These are phyloP conservation scores for Hypericum perforatum DNA, from an alignment of 345 rosid species.

Conservation along the genomic window DNA sequence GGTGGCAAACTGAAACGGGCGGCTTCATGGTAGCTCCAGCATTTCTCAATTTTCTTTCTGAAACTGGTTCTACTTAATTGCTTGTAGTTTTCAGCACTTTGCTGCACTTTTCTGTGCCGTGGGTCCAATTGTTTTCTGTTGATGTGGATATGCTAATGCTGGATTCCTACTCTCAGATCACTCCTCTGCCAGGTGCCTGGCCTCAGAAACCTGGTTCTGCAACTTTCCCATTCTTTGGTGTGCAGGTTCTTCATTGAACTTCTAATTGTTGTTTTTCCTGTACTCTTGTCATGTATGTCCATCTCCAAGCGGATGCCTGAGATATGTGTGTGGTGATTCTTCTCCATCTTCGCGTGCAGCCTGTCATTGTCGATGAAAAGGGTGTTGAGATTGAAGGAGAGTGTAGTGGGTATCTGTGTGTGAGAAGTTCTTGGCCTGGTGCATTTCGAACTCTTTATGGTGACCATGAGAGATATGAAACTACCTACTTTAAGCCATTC, in stretches of 20 bases:
- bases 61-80: neutral
- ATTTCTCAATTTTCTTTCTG: neutral
- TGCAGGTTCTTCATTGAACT: slow-evolving; percentile 50
- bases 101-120: too few relatives aligned
- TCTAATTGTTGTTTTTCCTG: neutral
- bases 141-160: neutral
- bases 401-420: slow-evolving; percentile 88
- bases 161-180: slow-evolving; percentile 46
- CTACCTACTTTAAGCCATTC: slow-evolving; percentile 92
- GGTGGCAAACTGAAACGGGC: slow-evolving; percentile 99
- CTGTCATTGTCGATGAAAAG: slow-evolving; percentile 92
- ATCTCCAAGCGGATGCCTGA: neutral
- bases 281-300: neutral
- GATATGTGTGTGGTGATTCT: slow-evolving; percentile 2
- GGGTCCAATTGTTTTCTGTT: too few relatives aligned
- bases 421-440: slow-evolving; percentile 93
- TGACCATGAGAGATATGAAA: slow-evolving; percentile 97
- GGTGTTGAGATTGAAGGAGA: slow-evolving; percentile 89
- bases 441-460: slow-evolving; percentile 95
- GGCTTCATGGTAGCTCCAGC: slow-evolving; percentile 66
- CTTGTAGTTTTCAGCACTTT: too few relatives aligned
- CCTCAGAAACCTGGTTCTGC: slow-evolving; percentile 99
- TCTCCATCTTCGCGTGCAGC: slow-evolving; percentile 34
- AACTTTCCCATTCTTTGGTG: slow-evolving; percentile 98
- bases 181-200: slow-evolving; percentile 99